Evolutionary conservation across 2,329 filamentous ascomycete genomes (phyloP), one percentile per base, ranked within the genome.

Genomic region (Aureobasidium vineae): DNA sequence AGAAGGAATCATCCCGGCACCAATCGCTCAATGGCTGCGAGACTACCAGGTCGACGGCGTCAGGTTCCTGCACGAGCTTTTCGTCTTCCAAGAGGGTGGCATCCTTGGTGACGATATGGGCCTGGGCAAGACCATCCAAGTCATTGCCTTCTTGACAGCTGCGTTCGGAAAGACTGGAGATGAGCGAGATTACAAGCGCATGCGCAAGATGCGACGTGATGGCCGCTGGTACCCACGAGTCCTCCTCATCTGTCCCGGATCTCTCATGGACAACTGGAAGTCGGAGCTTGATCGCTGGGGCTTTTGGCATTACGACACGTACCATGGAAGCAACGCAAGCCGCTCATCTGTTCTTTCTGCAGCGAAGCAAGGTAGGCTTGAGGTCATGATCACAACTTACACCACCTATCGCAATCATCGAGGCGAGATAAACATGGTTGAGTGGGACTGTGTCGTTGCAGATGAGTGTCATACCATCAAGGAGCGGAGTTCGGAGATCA

Each of bases 91-190:
- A 73, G 89, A 89, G 71, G 95, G 95, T 0, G 92, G 90, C 1
- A 90, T 99, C 26, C 83, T 99, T 0, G 93, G 94, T 3, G 95
- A 99, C 74, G 95, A 99, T 73, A 99, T 99, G 95, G 95, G 95
- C 23, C 78, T 99, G 38, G 95, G 95, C 0, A 99, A 99, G 78
- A 99, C 95, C 0, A 91, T 99, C 2, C 95, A 99, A 76, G 91
- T 99, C 31, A 95, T 92, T 66, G 90, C 93, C 0, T 98, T 99
- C 70, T 81, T 99, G 26, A 91, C 92, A 0, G 92, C 88, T 1
- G 93, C 92, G 0, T 99, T 97, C 75, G 95, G 95, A 8, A 99
- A 99, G 79, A 96, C 90, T 0, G 94, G 88, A 0, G 94, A 97
- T 71, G 89, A 93, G 75, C 83, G 92, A 60, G 95, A 99, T 72